Evolutionary conservation across 2,329 filamentous ascomycete species (phyloP).

Genomic region (Colletotrichum spinosum): DNA sequence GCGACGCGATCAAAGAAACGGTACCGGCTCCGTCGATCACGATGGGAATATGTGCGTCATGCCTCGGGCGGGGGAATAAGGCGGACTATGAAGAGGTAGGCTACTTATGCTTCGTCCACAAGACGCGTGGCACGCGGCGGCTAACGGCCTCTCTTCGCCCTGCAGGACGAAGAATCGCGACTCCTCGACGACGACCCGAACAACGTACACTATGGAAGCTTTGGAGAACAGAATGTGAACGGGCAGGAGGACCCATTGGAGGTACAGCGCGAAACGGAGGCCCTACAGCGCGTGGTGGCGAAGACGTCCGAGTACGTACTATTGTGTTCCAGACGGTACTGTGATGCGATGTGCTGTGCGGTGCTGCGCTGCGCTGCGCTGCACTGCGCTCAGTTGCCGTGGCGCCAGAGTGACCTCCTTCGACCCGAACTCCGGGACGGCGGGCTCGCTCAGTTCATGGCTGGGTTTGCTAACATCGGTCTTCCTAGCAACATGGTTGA

Average conservation of each 20-base stretch:
- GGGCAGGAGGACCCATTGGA: constrained; percentile 71
- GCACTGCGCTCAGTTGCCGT: too few relatives aligned
- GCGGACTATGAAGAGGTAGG: constrained; percentile 68
- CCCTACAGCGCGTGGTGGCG: constrained; percentile 71
- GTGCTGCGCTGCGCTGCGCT: too few relatives aligned
- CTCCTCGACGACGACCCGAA: constrained; percentile 72
- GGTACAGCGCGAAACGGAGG: constrained; percentile 72
- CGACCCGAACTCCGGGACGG: constrained; percentile 27
- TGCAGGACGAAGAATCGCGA: constrained; percentile 68
- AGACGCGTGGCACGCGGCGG: constrained; percentile 10
- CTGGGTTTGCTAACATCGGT: constrained; percentile 35
- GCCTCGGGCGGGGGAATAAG: constrained; percentile 63
- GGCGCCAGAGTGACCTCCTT: not conserved
- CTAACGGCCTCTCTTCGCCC: constrained; percentile 11
- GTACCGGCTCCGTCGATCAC: constrained; percentile 21
- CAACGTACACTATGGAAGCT: constrained; percentile 71
- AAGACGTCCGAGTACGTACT: constrained; percentile 71
- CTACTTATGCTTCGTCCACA: constrained; percentile 6
- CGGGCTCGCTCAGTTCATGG: constrained; percentile 29
- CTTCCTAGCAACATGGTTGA: constrained; percentile 72
- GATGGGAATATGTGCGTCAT: constrained; percentile 73
- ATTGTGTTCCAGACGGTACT: too few relatives aligned
- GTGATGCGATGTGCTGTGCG: too few relatives aligned
- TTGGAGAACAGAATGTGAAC: constrained; percentile 66
- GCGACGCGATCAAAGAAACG: constrained; percentile 7